Evolutionary conservation across 2,329 filamentous ascomycete genomes (phyloP).

Genomic region (Trichoderma sp.): DNA sequence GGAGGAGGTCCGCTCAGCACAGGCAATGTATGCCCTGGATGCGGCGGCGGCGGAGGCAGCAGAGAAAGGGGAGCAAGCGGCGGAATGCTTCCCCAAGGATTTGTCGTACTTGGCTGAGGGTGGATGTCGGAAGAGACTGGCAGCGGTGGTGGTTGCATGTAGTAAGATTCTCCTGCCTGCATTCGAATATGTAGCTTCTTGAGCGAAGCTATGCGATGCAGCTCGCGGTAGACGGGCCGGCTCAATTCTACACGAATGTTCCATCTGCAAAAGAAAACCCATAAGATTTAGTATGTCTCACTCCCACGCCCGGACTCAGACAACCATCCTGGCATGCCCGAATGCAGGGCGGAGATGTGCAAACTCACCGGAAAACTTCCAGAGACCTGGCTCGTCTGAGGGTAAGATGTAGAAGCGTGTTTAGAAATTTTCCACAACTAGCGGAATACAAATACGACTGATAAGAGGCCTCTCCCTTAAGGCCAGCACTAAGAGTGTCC

Average conservation of each 20-base stretch:
- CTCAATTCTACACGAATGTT: conserved; percentile 67
- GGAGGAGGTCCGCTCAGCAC: conserved; percentile 35
- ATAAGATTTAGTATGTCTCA: not conserved
- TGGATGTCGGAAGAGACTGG: conserved; percentile 40
- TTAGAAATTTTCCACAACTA: conserved; percentile 67
- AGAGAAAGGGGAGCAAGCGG: conserved; percentile 30
- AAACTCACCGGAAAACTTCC: conserved; percentile 60
- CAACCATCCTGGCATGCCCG: not conserved
- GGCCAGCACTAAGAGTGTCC: conserved; percentile 57
- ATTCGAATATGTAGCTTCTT: conserved; percentile 61
- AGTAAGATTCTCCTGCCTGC: conserved; percentile 60
- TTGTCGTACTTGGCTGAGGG: conserved; percentile 40
- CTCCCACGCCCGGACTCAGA: not conserved
- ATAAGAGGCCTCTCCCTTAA: conserved; percentile 58
- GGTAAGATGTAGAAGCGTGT: conserved; percentile 61
- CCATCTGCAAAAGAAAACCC: conserved; percentile 48
- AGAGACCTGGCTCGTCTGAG: conserved; percentile 59
- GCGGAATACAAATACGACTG: conserved; percentile 57
- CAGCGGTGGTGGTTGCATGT: conserved; percentile 54
- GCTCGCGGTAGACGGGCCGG: conserved; percentile 58
- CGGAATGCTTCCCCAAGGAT: conserved; percentile 38
- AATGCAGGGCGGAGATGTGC: not conserved
- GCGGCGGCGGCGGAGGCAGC: conserved; percentile 29
- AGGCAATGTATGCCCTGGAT: conserved; percentile 29
- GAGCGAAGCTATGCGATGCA: conserved; percentile 59